These are phyloP conservation scores for Tulasnella sp. DNA, from an alignment of 768 basidiomycete genomes.

Conservation along the genomic window DNA sequence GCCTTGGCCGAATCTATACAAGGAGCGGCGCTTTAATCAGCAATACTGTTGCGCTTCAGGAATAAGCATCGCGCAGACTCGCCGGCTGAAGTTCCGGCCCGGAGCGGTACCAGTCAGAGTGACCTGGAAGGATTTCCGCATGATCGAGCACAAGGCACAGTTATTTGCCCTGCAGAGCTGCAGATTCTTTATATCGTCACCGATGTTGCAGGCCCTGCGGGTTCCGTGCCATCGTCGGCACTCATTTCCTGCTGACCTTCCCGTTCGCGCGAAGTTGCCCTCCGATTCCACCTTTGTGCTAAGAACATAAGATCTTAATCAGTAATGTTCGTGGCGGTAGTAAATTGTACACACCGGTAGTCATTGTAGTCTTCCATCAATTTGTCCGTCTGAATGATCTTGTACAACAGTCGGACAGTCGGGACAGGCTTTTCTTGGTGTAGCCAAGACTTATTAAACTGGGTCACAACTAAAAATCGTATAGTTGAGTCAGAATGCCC, in stretches of 20 bases:
- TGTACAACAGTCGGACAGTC: constrained; percentile 1
- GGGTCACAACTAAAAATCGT: background rate
- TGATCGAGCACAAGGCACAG: constrained; percentile 4
- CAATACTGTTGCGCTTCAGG: background rate
- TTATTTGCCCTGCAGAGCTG: background rate
- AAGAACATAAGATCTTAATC: background rate
- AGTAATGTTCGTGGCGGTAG: too few species aligned
- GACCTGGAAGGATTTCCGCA: constrained; percentile 1
- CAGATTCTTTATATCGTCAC: background rate
- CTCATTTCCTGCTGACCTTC: background rate
- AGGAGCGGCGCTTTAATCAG: background rate
- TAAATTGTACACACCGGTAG: background rate
- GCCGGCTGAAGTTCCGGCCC: background rate
- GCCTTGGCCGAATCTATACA: background rate
- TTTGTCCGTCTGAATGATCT: background rate
- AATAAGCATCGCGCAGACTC: background rate
- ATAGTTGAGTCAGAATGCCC: background rate
- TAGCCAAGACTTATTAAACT: background rate
- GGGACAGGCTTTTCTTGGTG: background rate
- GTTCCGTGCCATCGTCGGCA: constrained; percentile 10
- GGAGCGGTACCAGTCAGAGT: background rate
- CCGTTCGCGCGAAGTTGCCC: constrained; percentile 1
- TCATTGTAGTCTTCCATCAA: constrained; percentile 1
- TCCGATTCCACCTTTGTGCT: constrained; percentile 1
- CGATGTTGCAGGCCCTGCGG: background rate